Evolutionary conservation across 2,329 filamentous ascomycete genomes (phyloP), one percentile per base, ranked within the genome.

Genomic region (Alternaria atra): DNA sequence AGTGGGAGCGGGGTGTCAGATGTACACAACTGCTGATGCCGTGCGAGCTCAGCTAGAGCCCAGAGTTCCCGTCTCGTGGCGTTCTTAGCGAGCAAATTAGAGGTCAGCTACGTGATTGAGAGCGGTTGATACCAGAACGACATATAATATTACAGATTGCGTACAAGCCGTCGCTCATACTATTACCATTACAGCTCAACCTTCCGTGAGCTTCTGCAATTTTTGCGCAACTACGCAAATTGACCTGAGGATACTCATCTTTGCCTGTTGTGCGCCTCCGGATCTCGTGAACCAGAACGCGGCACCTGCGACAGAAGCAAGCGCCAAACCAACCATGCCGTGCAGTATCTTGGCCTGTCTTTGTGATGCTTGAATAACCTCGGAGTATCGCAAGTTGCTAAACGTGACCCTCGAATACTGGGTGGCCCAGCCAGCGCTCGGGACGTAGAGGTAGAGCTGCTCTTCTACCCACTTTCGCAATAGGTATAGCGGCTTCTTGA

Each of bases 401-500:
- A 99, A 99, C 68, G 93, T 97, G 8, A 99, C 90, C 20, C 94
- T 86, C 1, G 91, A 89, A 76, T 99, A 99, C 80, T 97, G 93
- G 2, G 95, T 99, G 74, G 90, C 89, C 89, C 94, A 97, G 0
- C 94, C 95, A 12, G 94, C 80, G 27, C 85, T 81, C 0, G 95
- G 95, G 2, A 96, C 73, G 70, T 91, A 89, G 13, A 91, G 86
- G 53, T 90, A 92, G 53, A 98, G 82, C 34, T 86, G 87, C 81
- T 99, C 95, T 75, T 99, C 95, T 13, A 97, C 82, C 66, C 84
- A 89, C 80, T 99, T 99, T 57, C 95, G 88, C 9, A 95, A 77
- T 34, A 90, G 86, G 73, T 98, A 98, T 0, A 90, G 73, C 0
- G 87, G 89, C 1, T 89, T 93, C 39, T 91, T 88, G 8, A 98